phyloP scores from a whole-genome alignment of 768 basidiomycete genomes.

The Daedaleopsis sinensis region DNA sequence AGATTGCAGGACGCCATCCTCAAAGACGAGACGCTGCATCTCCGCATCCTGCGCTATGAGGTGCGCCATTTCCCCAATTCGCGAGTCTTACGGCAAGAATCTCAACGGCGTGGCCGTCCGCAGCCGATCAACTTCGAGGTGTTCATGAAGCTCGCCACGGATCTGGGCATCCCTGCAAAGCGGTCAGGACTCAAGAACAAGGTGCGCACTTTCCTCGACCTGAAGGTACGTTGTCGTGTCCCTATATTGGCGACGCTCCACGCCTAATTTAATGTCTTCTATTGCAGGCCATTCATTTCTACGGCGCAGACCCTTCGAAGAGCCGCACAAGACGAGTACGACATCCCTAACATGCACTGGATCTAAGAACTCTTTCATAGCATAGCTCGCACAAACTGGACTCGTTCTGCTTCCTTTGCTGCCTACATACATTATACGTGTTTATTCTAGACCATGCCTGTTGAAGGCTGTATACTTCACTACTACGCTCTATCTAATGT shows the following conservation, averaged over 20 bases:
- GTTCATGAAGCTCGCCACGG: slow-evolving; percentile 48
- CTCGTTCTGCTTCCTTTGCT: background rate
- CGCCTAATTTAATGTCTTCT: background rate
- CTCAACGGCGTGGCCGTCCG: background rate
- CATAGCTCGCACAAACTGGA: background rate
- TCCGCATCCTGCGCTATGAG: slow-evolving; percentile 68
- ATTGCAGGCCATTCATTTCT: slow-evolving; percentile 57
- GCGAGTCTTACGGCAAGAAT: no score
- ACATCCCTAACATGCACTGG: slow-evolving; percentile 11
- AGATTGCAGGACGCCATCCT: slow-evolving; percentile 46
- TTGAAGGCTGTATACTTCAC: slow-evolving; percentile 37
- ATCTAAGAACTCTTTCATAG: background rate
- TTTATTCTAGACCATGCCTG: slow-evolving; percentile 27
- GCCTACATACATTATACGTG: slow-evolving; percentile 18
- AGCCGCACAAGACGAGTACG: slow-evolving; percentile 26
- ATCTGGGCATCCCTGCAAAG: slow-evolving; percentile 24
- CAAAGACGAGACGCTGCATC: slow-evolving; percentile 49
- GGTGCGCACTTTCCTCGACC: slow-evolving; percentile 57
- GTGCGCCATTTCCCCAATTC: slow-evolving; percentile 35
- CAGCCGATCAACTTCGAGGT: slow-evolving; percentile 64
- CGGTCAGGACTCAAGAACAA: slow-evolving; percentile 38
- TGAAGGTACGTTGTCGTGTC: slow-evolving; percentile 42
- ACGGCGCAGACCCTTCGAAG: slow-evolving; percentile 40
- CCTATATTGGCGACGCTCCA: background rate
- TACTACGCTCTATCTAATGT: slow-evolving; percentile 13